These are phyloP conservation scores for Penicillium sp. DNA, from an alignment of 2,329 filamentous ascomycete species.

Conservation along the genomic window DNA sequence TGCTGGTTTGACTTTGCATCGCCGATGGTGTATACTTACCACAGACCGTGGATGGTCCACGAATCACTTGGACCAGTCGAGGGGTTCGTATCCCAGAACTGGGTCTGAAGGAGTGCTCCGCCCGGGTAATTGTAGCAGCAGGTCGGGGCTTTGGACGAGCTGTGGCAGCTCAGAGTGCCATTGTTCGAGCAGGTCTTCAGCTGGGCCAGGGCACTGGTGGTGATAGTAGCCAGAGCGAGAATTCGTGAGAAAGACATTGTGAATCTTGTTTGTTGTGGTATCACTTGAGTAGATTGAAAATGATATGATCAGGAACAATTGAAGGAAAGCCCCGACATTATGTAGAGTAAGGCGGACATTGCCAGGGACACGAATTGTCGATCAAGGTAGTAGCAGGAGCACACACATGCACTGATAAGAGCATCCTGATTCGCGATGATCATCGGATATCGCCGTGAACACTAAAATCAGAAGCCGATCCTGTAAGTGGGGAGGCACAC, in stretches of 20 bases:
- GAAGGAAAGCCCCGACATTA: not conserved
- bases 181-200: conserved; percentile 32
- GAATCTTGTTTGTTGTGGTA: not conserved
- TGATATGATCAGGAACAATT: not conserved
- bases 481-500: not conserved
- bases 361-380: conserved; percentile 2
- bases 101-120: conserved; percentile 57
- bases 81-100: conserved; percentile 61
- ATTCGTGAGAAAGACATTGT: conserved; percentile 23
- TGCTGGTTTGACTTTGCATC: too few species aligned
- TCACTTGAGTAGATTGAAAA: not conserved
- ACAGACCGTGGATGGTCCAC: conserved; percentile 60
- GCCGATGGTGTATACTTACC: conserved; percentile 35
- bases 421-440: conserved; percentile 26
- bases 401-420: conserved; percentile 31
- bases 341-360: not conserved
- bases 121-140: conserved; percentile 63
- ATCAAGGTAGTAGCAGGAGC: not conserved
- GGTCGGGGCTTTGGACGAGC: conserved; percentile 49
- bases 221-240: conserved; percentile 26
- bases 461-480: not conserved
- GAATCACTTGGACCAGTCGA: conserved; percentile 54
- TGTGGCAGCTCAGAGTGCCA: conserved; percentile 56
- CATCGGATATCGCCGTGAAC: conserved; percentile 19
- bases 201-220: conserved; percentile 22